Evolutionary conservation across 768 basidiomycete genomes (phyloP), one percentile per base, ranked within the genome.

Genomic region (Stropharia rugosoannulata): DNA sequence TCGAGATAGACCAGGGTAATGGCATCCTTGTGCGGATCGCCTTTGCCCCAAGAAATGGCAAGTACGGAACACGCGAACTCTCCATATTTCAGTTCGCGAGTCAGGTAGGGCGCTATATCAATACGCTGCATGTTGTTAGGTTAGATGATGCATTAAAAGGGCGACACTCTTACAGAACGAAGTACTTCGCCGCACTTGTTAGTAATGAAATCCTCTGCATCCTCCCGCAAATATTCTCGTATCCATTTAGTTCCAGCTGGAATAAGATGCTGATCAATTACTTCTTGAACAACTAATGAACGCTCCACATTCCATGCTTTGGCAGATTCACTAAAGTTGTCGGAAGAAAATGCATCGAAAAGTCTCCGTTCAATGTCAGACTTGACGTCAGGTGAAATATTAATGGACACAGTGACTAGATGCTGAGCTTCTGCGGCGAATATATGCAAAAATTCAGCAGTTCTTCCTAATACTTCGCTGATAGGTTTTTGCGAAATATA

Each of bases 1-100:
- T 98, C 95, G 44, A 98, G 67, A 74, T 86, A 91, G 55, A 95
- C 89, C 39, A 93, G 75, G 18, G 86, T 82, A 52, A 98, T 89
- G 6, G 88, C 86, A 69, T 99, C 96, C 64, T 90, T 90, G 64
- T 89, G 86, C 38, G 93, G 92, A 63, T 97, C 95, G 37, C 97
- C 97, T 72, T 91, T 89, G 37, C 97, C 97, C 87, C 93, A 95
- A 6, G 95, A 96, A 54, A 96, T 70, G 3, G 95, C 92, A 40
- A 99, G 80, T 18, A 98, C 93, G 18, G 88, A 80, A 45, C 87
- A 79, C 46, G 95, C 71, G 39, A 81, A 75, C 65, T 92, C 84
- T 11, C 91, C 94, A 50, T 78, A 73, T 54, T 83, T 85, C 74
- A 90, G 83, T 6, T 80, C 80, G 0, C 76, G 70, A 4, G 82